Base-by-base conservation (phyloP, 169 alveolate genomes). In the Eimeria praecox region DNA sequence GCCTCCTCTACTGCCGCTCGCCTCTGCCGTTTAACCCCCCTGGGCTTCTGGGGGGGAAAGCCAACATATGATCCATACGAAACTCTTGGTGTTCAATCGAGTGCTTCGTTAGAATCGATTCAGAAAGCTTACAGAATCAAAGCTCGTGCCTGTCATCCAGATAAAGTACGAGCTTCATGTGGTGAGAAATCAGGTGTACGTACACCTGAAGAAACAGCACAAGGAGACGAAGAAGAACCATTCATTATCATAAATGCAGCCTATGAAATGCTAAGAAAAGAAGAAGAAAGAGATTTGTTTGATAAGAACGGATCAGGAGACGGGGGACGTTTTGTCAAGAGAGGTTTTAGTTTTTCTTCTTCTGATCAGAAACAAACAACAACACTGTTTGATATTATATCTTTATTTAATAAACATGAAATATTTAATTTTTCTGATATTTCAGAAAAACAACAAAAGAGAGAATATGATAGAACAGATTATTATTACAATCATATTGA, bases 1-100 rank as follows among this genome's bases (percentile, higher is more conserved):
- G 87, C 56, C 8, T 3, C 56, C 8, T 3, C 35, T 22, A 56
- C 59, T 6, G 86, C 40, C 66, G 5, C 66, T 30, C 82, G 86
- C 12, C 86, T 75, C 87, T 75, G 87, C 59, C 87, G 87, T 44
- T 27, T 75, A 38, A 75, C 87, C 35, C 87, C 87, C 20, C 20
- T 75, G 59, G 87, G 87, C 3, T 12, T 42, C 8, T 33, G 54
- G 54, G 35, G 59, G 24, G 87, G 87, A 1, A 75, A 75, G 59
- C 87, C 59, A 20, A 75, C 59, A 12, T 75, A 75, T 38, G 87
- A 75, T 24, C 87, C 87, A 8, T 75, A 75, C 59, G 87, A 75
- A 22, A 44, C 87, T 1, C 59, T 75, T 9, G 87, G 87, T 8
- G 87, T 75, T 0, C 1, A 54, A 1, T 44, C 87, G 10, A 38